Base-by-base conservation (phyloP, 805 yeast species). In the Cyberlindnera suaveolens region DNA sequence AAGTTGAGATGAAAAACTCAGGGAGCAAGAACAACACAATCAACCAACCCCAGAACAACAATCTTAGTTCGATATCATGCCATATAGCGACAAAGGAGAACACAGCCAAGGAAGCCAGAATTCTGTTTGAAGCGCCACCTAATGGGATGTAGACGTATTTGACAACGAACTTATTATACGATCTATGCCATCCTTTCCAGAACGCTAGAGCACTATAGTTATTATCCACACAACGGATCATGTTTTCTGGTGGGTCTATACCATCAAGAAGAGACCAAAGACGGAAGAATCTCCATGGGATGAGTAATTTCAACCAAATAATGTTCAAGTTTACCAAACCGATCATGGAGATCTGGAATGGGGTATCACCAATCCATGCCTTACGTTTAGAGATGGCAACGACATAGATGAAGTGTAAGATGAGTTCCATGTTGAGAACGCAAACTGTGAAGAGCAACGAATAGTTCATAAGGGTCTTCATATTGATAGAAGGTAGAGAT, bases 181-280 rank as follows among this genome's bases (percentile, higher is more conserved):
- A 83, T 57, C 98, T 77, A 64, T 93, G 99, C 99, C 99, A 93
- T 4, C 96, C 95, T 59, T 98, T 75, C 99, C 99, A 93, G 62
- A 93, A 93, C n/a, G 93, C 88, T 48, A 87, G 63, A 0, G 96
- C 93, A 30, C 95, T 84, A 62, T 82, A 93, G 64, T 93, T 93
- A 64, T 93, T 88, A 61, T 88, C 85, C 79, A 93, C 87, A 60
- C 98, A 90, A 45, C 99, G 72, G 44, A 93, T 80, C 98, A 93
- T 93, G 58, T 93, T 93, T 60, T 93, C 99, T 3, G 99, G 98
- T 0, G 98, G 86, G 57, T 93, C 98, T 41, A 91, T 87, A 0
- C 85, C 86, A 62, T 93, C 99, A n/a, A 86, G 52, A 44, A 93
- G 66, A 7, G 93, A 75, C 99, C 99, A 93, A 51, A 91, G 71